These are phyloP conservation scores for Tanacetum coccineum DNA, from an alignment of 129 eudicot species.

Conservation along the genomic window DNA sequence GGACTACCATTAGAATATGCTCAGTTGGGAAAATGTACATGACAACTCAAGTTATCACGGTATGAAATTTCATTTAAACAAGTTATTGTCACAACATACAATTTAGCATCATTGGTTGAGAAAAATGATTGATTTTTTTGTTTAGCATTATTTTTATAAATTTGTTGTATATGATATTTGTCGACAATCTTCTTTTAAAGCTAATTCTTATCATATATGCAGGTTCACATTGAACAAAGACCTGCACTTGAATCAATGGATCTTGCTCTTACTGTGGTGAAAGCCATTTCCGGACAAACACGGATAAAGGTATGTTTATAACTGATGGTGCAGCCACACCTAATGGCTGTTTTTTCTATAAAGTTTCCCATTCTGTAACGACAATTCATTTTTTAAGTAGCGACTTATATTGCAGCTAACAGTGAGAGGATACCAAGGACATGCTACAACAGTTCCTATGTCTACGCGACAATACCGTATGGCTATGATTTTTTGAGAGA, in stretches of 20 bases:
- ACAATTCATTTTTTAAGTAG: no score
- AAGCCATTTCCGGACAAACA: slow-evolving; percentile 98
- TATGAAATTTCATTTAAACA: not conserved
- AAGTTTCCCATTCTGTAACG: not conserved
- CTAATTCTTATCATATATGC: slow-evolving; percentile 16
- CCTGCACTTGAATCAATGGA: slow-evolving; percentile 90
- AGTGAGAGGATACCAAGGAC: slow-evolving; percentile 94
- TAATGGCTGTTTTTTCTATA: not conserved
- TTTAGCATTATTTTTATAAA: no score
- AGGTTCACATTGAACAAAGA: slow-evolving; percentile 99
- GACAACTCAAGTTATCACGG: no score
- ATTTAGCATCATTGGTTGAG: not conserved
- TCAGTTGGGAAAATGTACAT: no score
- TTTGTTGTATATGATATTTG: no score
- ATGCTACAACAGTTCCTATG: slow-evolving; percentile 99
- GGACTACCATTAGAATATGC: no score
- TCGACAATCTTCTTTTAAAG: not conserved
- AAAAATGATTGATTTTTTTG: no score
- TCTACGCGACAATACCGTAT: slow-evolving; percentile 88
- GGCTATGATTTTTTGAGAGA: no score
- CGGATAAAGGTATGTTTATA: slow-evolving; percentile 60
- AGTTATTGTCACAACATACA: not conserved
- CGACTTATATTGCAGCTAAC: slow-evolving; percentile 52
- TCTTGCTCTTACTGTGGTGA: slow-evolving; percentile 88
- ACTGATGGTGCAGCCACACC: not conserved